These are phyloP conservation scores for Spirogloea muscicola DNA, from an alignment of 139 green algal species.

Conservation along the genomic window DNA sequence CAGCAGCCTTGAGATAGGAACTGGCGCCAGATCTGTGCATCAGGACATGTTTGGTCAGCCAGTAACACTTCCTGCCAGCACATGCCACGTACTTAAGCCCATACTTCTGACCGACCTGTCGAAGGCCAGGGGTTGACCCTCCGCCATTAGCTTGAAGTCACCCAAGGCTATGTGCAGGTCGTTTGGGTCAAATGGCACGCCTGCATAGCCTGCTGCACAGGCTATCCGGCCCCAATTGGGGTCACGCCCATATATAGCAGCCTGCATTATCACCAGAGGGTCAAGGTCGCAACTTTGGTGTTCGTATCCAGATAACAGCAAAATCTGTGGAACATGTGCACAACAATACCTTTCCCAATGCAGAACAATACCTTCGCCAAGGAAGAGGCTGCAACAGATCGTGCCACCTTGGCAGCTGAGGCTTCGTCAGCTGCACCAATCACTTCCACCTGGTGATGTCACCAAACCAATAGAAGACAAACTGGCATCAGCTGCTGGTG, in stretches of 20 bases:
- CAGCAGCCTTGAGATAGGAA: slow-evolving; percentile 79
- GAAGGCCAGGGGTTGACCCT: slow-evolving; percentile 88
- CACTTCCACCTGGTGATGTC: slow-evolving; percentile 50
- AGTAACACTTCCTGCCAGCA: neutral
- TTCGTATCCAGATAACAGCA: too few species aligned
- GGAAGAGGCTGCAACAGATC: slow-evolving; percentile 72
- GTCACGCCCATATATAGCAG: slow-evolving; percentile 92
- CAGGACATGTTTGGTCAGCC: neutral
- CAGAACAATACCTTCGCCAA: slow-evolving; percentile 76
- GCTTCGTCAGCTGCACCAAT: slow-evolving; percentile 52
- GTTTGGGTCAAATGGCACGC: slow-evolving; percentile 79
- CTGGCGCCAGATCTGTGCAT: slow-evolving; percentile 61
- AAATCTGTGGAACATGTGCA: too few species aligned
- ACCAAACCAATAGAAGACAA: too few species aligned
- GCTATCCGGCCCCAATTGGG: slow-evolving; percentile 98
- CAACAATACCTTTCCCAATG: too few species aligned
- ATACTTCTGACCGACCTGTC: slow-evolving; percentile 60
- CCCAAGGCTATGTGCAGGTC: slow-evolving; percentile 78
- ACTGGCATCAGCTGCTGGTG: too few species aligned
- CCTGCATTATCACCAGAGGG: slow-evolving; percentile 13
- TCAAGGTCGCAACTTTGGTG: neutral
- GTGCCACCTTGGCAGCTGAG: slow-evolving; percentile 67
- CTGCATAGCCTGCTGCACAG: slow-evolving; percentile 85
- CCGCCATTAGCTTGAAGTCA: slow-evolving; percentile 75
- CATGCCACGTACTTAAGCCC: neutral